These are phyloP conservation scores for Taiozyma sp. DNA, from an alignment of 1,139 yeast genomes.

Conservation along the genomic window DNA sequence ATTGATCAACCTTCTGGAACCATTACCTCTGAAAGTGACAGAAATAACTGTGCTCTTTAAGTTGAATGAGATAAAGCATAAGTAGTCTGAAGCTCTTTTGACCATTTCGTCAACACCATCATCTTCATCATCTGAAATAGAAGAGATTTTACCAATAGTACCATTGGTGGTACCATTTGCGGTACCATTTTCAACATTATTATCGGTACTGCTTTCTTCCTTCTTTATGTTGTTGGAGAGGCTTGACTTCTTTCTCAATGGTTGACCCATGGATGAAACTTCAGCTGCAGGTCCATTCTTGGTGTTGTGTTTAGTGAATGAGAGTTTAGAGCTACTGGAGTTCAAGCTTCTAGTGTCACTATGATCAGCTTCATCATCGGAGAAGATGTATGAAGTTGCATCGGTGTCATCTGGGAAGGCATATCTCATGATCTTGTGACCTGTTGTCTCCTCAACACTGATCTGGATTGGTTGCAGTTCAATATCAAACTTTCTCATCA, in stretches of 20 bases:
- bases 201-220: neutral
- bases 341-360: neutral
- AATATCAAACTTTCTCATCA: conserved; percentile 49
- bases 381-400: neutral
- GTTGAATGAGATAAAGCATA: conserved; percentile 46
- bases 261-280: neutral
- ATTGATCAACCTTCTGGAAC: conserved; percentile 51
- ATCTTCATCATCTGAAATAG: conserved; percentile 21
- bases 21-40: conserved; percentile 56
- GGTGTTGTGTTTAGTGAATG: neutral
- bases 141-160: neutral
- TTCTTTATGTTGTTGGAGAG: neutral
- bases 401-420: conserved; percentile 41
- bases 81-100: conserved; percentile 49
- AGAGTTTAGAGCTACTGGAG: neutral
- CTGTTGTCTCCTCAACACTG: conserved; percentile 56
- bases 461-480: conserved; percentile 49
- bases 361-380: neutral
- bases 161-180: neutral
- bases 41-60: conserved; percentile 42
- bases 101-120: conserved; percentile 53
- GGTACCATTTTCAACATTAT: neutral
- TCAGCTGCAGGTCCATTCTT: neutral
- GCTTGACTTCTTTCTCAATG: neutral
- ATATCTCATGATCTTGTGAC: conserved; percentile 48